Evolutionary conservation across 495 filamentous ascomycete species (phyloP).

Genomic region (Venustampulla echinocandica): DNA sequence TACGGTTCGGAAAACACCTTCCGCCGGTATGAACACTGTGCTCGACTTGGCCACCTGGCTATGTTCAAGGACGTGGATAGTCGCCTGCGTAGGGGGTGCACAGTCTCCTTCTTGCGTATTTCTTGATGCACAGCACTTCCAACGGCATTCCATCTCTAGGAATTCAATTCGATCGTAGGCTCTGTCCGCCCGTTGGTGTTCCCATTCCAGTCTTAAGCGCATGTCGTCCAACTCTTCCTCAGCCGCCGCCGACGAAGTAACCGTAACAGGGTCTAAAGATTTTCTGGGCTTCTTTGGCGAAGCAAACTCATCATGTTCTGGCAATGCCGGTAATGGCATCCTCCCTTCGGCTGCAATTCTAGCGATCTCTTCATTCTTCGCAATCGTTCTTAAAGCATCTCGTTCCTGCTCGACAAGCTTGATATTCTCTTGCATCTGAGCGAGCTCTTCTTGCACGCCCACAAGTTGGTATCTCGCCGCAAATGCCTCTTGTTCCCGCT

Average conservation of each 20-base stretch:
- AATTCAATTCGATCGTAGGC: slow-evolving; percentile 73
- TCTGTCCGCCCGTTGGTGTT: slow-evolving; percentile 54
- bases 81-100: neutral
- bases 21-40: slow-evolving; percentile 36
- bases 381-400: slow-evolving; percentile 54
- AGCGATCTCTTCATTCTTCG: slow-evolving; percentile 49
- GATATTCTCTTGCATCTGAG: slow-evolving; percentile 52
- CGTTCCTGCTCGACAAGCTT: slow-evolving; percentile 61
- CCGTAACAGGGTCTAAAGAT: slow-evolving; percentile 29
- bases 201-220: slow-evolving; percentile 51
- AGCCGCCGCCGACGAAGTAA: slow-evolving; percentile 34
- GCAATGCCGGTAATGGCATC: slow-evolving; percentile 43
- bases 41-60: neutral
- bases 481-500: slow-evolving; percentile 68
- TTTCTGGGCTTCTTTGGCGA: slow-evolving; percentile 33
- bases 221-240: slow-evolving; percentile 50
- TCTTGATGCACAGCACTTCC: slow-evolving; percentile 58
- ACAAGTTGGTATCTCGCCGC: slow-evolving; percentile 63
- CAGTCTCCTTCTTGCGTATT: slow-evolving; percentile 5
- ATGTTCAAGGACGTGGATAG: neutral
- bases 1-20: slow-evolving; percentile 44
- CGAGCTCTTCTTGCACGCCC: slow-evolving; percentile 65
- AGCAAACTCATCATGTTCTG: slow-evolving; percentile 38
- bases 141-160: slow-evolving; percentile 70
- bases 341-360: slow-evolving; percentile 56